Conservation (phyloP, 176 grass and related monocot genomes). For the Zea luxurians region DNA sequence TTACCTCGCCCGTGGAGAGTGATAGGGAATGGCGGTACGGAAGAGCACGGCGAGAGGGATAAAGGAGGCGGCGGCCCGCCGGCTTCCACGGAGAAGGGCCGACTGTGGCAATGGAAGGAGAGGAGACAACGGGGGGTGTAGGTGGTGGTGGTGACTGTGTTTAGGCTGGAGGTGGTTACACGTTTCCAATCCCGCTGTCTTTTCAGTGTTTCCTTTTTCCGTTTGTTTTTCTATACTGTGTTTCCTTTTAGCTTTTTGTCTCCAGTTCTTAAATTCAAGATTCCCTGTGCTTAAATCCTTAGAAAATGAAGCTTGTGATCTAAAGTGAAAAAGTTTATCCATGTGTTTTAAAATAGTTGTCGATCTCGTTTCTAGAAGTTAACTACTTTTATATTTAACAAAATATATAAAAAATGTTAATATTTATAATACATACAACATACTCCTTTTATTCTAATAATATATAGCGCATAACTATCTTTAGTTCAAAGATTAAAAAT, state of each 20-base stretch:
- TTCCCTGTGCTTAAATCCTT: too few relatives aligned
- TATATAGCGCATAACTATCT: too few relatives aligned
- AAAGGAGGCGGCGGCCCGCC: slow-evolving; percentile 28
- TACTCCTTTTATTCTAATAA: too few relatives aligned
- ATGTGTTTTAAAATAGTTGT: too few relatives aligned
- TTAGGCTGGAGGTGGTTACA: slow-evolving; percentile 41
- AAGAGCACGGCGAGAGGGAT: background rate
- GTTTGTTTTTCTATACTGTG: slow-evolving; percentile 3
- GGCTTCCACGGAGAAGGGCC: slow-evolving; percentile 32
- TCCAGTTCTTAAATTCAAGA: too few relatives aligned
- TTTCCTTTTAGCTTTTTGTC: slow-evolving; percentile 24
- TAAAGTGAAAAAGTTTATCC: too few relatives aligned
- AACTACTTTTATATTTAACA: too few relatives aligned
- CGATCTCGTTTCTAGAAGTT: too few relatives aligned
- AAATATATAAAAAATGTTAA: too few relatives aligned
- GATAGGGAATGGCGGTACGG: slow-evolving; percentile 18
- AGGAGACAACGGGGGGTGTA: slow-evolving; percentile 38
- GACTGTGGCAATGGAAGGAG: slow-evolving; percentile 11
- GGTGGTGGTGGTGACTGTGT: slow-evolving; percentile 39
- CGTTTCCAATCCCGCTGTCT: slow-evolving; percentile 39
- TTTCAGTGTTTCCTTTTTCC: background rate
- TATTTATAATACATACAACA: too few relatives aligned
- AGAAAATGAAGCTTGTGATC: too few relatives aligned
- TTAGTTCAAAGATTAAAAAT: too few relatives aligned
- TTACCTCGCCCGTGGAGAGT: slow-evolving; percentile 43